These are phyloP conservation scores for Elongisporangium prolatum DNA, from an alignment of 352 stramenopile genomes.

Conservation along the genomic window DNA sequence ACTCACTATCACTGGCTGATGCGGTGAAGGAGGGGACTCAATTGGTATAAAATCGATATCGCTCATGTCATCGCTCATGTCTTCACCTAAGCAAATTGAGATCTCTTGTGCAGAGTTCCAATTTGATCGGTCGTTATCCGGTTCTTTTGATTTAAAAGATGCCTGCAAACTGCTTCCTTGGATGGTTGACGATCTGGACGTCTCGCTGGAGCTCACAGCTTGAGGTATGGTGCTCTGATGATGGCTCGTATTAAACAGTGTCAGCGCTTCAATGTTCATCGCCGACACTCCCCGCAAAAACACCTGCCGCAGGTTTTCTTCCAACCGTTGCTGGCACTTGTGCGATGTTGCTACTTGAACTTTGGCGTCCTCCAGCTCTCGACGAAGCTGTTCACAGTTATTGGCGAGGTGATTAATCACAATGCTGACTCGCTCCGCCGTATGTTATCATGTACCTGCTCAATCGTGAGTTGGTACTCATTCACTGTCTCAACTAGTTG, in stretches of 20 bases:
- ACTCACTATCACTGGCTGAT: too few relatives aligned
- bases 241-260: constrained; percentile 53
- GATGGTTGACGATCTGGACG: too few relatives aligned
- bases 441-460: constrained; percentile 20
- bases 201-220: too few relatives aligned
- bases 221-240: constrained; percentile 8
- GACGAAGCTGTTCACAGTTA: constrained; percentile 22
- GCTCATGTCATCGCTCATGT: too few relatives aligned
- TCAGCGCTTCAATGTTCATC: constrained; percentile 76
- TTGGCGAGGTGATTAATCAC: constrained; percentile 1
- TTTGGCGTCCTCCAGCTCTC: constrained; percentile 34
- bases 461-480: constrained; percentile 38
- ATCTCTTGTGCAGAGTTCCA: too few relatives aligned
- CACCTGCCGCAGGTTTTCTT: constrained; percentile 59
- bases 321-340: constrained; percentile 37
- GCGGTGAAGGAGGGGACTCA: too few relatives aligned
- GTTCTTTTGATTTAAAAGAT: too few relatives aligned
- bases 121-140: too few relatives aligned
- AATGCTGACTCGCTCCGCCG: not conserved
- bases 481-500: constrained; percentile 20
- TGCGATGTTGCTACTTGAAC: constrained; percentile 25
- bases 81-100: too few relatives aligned
- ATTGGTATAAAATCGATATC: too few relatives aligned
- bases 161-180: too few relatives aligned
- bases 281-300: constrained; percentile 67